Base-by-base conservation (phyloP, 441 rosid genomes). In the Erysimum cheiri region DNA sequence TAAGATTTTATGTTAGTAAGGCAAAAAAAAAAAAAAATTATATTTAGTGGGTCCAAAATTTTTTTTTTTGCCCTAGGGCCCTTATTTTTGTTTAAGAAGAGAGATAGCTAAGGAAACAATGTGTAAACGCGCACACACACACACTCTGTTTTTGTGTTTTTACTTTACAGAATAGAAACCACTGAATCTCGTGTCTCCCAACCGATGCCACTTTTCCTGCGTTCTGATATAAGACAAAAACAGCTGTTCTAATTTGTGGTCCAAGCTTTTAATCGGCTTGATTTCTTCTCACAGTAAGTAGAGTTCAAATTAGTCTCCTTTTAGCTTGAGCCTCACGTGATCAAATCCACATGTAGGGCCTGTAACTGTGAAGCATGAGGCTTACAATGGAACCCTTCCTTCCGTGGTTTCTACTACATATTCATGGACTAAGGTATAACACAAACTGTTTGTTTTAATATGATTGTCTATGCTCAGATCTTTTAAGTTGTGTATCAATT, bases 351-450 rank as follows among this genome's bases (percentile, higher is more conserved):
- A 52, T 6, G 57, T 52, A 59, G 64, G 64, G 48, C 64, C 64
- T 59, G 1, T 59, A 19, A 6, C 33, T 39, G 9, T 59, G 48
- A 58, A 59, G 33, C 22, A 3, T 59, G 64, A 59, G 48, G 22
- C 26, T 24, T 59, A 59, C 78, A 79, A 84, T 48, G 93, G 92
- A 56, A 85, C 87, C 78, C 63, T 83, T 65, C 97, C 97, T 10
- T 77, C 83, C 3, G 67, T 89, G 64, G 59, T 78, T 15, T 76
- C 77, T 28, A 91, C 89, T 72, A 86, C 88, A 9, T 63, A 82
- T 74, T 82, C 97, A 49, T 91, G 96, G 97, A 86, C 96, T 60
- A 81, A 85, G 85, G 97, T 82, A 26, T 26, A 66, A 3, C 54
- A 58, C 22, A 47, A 36, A 24, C 9, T 60, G 65, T 40, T 32